Base-by-base conservation (phyloP, 106 monocot genomes). In the Acorus gramineus region DNA sequence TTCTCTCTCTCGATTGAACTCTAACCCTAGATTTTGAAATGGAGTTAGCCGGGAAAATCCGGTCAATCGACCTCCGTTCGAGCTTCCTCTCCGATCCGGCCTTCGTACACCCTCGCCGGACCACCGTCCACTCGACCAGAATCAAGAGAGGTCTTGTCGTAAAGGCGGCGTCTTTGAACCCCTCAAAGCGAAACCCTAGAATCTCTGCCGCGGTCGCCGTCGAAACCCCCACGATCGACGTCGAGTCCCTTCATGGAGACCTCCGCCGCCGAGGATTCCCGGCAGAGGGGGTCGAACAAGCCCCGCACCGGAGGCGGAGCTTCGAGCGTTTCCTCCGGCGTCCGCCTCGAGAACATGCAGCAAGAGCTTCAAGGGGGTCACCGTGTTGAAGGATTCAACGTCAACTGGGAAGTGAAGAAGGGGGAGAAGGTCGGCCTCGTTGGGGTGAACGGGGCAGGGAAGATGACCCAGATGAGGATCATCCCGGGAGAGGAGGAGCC, bases 391-490 rank as follows among this genome's bases (percentile, higher is more conserved):
- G 66, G 88, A n/a, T n/a, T n/a, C n/a, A n/a, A 89, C 46, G 88
- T 92, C 50, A 89, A 77, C 63, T 99, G 98, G 98, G 98, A 88
- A 76, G 98, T 98, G 69, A 91, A 98, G 76, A 88, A 76, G 56
- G 98, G 98, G 4, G 88, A 98, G 71, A 98, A 89, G 44, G 98
- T 98, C 8, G 98, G 98, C 49, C 61, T 98, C 42, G 98, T 98
- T 1, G 98, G 98, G 2, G 91, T 98, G 11, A 98, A 98, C 50
- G 98, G 98, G 3, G 98, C 98, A 2, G 98, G 98, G 14, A 98
- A 98, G 71, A 98, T 91, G 7, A 98, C 98, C 8, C 98, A 98
- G 73, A 52, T 98, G 67, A 67, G 92, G 67, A 98, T 98, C 28
- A 92, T 98, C 9, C 81, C 88, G 0, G 98, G 92, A 0, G 42